These are phyloP conservation scores for Lolium rigidum DNA, from an alignment of 176 grass and related monocot genomes.

Conservation along the genomic window DNA sequence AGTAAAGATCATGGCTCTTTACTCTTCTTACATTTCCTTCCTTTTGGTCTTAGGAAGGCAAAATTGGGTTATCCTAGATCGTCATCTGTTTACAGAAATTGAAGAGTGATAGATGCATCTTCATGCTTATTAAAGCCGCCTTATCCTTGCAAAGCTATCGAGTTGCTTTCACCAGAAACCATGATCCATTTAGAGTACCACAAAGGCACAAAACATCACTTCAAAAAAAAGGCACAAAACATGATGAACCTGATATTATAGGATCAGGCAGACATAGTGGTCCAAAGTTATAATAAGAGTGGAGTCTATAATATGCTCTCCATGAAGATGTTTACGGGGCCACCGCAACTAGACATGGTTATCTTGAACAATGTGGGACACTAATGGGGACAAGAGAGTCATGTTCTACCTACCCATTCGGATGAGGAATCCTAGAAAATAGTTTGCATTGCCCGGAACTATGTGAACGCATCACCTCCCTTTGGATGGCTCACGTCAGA, in stretches of 20 bases:
- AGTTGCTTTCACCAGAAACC: not conserved
- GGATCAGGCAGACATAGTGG: slow-evolving; percentile 15
- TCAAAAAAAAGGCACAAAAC: not conserved
- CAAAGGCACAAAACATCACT: no score
- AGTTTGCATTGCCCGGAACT: not conserved
- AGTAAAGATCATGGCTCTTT: not conserved
- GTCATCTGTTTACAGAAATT: not conserved
- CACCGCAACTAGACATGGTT: not conserved
- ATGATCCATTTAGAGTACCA: slow-evolving; percentile 5
- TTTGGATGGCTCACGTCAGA: not conserved
- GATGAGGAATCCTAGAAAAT: not conserved
- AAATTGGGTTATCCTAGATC: not conserved
- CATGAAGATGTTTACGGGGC: not conserved
- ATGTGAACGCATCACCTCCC: not conserved
- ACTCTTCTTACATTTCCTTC: not conserved
- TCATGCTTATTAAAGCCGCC: slow-evolving; percentile 9
- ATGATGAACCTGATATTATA: not conserved
- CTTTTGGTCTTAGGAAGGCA: not conserved
- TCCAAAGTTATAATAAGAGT: slow-evolving; percentile 2
- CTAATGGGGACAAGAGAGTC: not conserved
- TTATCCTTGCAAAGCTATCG: not conserved
- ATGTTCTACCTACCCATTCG: not conserved
- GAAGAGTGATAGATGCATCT: not conserved
- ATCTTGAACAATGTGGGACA: slow-evolving; percentile 21
- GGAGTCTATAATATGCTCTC: not conserved